Evolutionary conservation across 202 grass and related monocot genomes (phyloP), one percentile per base, ranked within the genome.

Genomic region (Elaeis oleifera): DNA sequence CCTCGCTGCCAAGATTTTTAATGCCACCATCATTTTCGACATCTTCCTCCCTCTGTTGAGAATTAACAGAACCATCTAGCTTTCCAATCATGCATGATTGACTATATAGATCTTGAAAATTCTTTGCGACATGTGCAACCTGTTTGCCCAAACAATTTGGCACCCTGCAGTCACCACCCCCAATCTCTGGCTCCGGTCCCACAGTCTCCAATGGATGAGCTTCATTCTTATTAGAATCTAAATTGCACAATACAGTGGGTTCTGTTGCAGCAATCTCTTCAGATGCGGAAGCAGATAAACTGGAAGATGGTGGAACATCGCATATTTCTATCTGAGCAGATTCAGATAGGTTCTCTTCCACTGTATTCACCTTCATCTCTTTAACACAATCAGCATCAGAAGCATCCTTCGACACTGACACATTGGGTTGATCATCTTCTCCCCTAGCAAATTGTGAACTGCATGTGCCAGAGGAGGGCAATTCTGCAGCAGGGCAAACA

Each of bases 341-440:
- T 32, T 72, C 7, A 65, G 56, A 59, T 51, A 44, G 36, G 2
- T 44, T 44, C 2, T 13, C 11, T 44, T 60, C 65, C 39, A 50
- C 6, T 52, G 74, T 69, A 53, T 73, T 71, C 53, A 64, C 58
- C 14, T 72, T 70, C 57, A 70, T 55, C 70, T 60, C 67, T 44
- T 71, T 62, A 56, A 61, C 49, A 16, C 6, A 51, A 56, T 56
- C 18, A 69, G 58, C 58, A 3, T 18, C 59, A 77, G 61, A 63
- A 3, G 22, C 58, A 58, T 80, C 62, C 14, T 56, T 68, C 3
- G 18, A 48, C 4, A 14, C 24, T 22, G 49, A 20, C 56, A 16
- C 18, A 63, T 74, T 60, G 23, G 56, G 63, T 32, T 27, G 61
- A 51, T 15, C 51, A 49, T 26, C 67, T 74, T 44, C 54, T 68